Evolutionary conservation across 106 monocot species (phyloP).

Genomic region (Xerophyta viscosa): DNA sequence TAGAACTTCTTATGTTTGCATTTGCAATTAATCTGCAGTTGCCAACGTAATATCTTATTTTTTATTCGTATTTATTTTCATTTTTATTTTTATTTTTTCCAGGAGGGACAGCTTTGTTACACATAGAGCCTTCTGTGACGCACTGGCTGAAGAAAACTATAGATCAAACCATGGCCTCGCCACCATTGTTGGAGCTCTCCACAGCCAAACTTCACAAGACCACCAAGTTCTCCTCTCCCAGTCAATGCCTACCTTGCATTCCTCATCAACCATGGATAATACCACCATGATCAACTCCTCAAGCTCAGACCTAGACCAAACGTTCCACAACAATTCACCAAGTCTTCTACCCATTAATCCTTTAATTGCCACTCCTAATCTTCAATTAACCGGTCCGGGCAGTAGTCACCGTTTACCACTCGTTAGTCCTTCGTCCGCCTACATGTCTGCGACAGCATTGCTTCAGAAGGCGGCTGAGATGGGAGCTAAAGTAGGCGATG

Average conservation of each 20-base stretch:
- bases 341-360: too few species aligned
- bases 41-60: too few species aligned
- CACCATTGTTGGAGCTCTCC: conserved; percentile 12
- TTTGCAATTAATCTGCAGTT: too few species aligned
- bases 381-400: too few species aligned
- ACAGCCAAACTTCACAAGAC: conserved; percentile 9
- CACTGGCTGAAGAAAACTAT: conserved; percentile 39
- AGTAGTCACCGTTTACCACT: too few species aligned
- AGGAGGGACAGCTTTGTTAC: conserved; percentile 59
- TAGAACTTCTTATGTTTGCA: too few species aligned
- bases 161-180: conserved; percentile 13
- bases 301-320: neutral
- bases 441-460: conserved; percentile 55
- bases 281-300: conserved; percentile 5
- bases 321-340: too few species aligned
- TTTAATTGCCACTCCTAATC: too few species aligned
- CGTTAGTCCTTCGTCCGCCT: too few species aligned
- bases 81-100: neutral
- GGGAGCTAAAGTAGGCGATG: too few species aligned
- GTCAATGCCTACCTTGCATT: conserved; percentile 1
- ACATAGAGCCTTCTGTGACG: conserved; percentile 51
- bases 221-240: neutral
- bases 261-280: neutral
- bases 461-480: conserved; percentile 64
- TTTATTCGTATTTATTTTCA: too few species aligned